These are phyloP conservation scores for Ophiocordyceps sinensis DNA, from an alignment of 2,329 filamentous ascomycete genomes.

Conservation along the genomic window DNA sequence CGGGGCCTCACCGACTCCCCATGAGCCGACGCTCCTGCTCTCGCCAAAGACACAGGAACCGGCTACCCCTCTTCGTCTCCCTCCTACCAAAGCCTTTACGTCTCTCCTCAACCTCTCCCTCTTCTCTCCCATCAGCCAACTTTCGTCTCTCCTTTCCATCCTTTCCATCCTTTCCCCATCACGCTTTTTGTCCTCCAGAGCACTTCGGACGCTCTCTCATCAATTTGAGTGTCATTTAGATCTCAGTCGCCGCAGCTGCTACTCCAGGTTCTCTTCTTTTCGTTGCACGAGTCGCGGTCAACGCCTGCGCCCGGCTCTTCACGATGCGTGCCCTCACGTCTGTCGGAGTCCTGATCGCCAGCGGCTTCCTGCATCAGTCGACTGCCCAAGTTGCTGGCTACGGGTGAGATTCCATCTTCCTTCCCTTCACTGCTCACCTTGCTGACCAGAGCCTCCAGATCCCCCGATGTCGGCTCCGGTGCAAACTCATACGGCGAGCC, in stretches of 20 bases:
- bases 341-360: conserved; percentile 20
- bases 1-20: too few species aligned
- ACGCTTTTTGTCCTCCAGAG: conserved; percentile 1
- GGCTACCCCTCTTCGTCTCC: too few species aligned
- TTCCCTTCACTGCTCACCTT: not conserved
- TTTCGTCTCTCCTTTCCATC: not conserved
- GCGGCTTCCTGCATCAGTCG: conserved; percentile 17
- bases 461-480: conserved; percentile 4
- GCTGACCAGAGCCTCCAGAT: conserved; percentile 5
- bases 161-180: conserved; percentile 1
- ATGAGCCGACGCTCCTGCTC: too few species aligned
- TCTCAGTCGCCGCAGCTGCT: conserved; percentile 1
- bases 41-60: too few species aligned
- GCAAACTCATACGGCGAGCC: conserved; percentile 3
- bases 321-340: conserved; percentile 24
- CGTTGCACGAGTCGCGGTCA: not conserved
- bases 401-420: conserved; percentile 12
- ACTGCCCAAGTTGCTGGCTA: conserved; percentile 17
- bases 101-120: not conserved
- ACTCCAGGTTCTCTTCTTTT: not conserved
- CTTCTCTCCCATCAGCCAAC: not conserved
- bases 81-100: not conserved
- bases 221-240: conserved; percentile 3
- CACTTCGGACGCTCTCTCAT: conserved; percentile 3
- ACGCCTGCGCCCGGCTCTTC: conserved; percentile 2